A percentile compares a stretch with the other conserved stretches of the same genome.
Conservation (phyloP, 257 asterid genomes). For the Solanum infundibuliforme region DNA sequence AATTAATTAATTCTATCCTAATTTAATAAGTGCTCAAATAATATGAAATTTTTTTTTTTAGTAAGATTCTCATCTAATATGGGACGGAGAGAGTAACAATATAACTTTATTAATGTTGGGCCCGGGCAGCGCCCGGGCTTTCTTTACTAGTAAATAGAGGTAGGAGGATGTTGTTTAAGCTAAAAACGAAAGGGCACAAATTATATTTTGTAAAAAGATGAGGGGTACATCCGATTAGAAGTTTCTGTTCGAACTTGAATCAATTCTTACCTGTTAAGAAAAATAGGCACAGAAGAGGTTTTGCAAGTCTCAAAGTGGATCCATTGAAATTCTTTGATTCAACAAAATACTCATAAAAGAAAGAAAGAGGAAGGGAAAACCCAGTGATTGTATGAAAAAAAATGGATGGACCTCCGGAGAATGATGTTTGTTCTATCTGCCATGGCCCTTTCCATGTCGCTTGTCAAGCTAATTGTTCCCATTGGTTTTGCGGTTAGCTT, state of each 20-base stretch:
- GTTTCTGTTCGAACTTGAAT: background rate
- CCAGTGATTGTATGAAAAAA: slow-evolving; percentile 1
- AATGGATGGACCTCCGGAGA: slow-evolving; percentile 80
- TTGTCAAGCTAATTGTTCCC: slow-evolving; percentile 91
- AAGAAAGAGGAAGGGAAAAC: background rate
- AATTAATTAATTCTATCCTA: too few species aligned
- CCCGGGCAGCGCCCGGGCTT: too few species aligned
- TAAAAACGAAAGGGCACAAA: background rate
- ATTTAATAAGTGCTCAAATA: too few species aligned
- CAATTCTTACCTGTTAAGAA: background rate
- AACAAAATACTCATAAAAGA: background rate
- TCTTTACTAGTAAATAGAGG: too few species aligned
- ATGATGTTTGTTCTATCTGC: slow-evolving; percentile 80
- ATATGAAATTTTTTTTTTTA: too few species aligned
- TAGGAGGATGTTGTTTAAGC: background rate
- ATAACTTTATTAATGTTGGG: too few species aligned
- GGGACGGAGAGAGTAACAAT: too few species aligned
- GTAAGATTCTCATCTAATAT: too few species aligned
- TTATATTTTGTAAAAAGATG: background rate
- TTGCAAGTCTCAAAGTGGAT: background rate
- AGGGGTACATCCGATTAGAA: background rate
- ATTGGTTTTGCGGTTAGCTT: slow-evolving; percentile 84
- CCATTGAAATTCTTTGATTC: background rate
- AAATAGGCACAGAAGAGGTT: background rate
- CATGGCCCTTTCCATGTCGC: slow-evolving; percentile 58